Evolutionary conservation across 805 yeast genomes (phyloP).

Genomic region (Saccharomycopsis fibuligera): DNA sequence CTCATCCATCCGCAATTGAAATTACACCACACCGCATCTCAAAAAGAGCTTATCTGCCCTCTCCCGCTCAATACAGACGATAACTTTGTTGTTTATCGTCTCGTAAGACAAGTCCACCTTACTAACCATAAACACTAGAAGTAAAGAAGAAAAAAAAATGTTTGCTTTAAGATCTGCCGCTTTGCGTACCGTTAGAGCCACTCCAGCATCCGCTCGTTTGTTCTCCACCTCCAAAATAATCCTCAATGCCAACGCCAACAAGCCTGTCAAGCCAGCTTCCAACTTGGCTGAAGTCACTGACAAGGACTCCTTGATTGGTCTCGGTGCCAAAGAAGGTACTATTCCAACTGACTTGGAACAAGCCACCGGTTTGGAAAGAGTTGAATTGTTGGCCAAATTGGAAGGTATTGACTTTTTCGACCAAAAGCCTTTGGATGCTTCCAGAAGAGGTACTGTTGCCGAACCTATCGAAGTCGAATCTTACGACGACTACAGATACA

Average conservation of each 20-base stretch:
- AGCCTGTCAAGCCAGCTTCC: conserved; percentile 55
- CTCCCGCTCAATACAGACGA: too few species aligned
- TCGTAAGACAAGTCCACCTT: too few species aligned
- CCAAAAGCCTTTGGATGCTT: conserved; percentile 76
- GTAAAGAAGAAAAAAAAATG: conserved; percentile 12
- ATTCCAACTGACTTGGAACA: conserved; percentile 94
- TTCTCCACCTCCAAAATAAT: conserved; percentile 30
- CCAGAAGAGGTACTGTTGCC: conserved; percentile 83
- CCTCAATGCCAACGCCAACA: conserved; percentile 20
- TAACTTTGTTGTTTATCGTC: too few species aligned
- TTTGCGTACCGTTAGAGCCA: conserved; percentile 1
- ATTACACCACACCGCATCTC: too few species aligned
- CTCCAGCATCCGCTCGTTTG: conserved; percentile 14
- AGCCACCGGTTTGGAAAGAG: conserved; percentile 97
- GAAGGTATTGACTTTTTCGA: conserved; percentile 96
- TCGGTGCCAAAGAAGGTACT: conserved; percentile 79
- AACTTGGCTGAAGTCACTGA: conserved; percentile 73
- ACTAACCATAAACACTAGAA: too few species aligned
- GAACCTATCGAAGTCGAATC: conserved; percentile 89
- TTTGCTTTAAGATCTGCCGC: conserved; percentile 16
- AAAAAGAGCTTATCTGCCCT: too few species aligned
- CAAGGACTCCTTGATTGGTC: conserved; percentile 73
- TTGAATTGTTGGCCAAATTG: conserved; percentile 86
- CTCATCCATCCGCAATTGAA: too few species aligned
- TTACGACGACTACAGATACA: conserved; percentile 87